phyloP scores from a whole-genome alignment of 176 grass and related monocot species.

The Phoenix dactylifera region DNA sequence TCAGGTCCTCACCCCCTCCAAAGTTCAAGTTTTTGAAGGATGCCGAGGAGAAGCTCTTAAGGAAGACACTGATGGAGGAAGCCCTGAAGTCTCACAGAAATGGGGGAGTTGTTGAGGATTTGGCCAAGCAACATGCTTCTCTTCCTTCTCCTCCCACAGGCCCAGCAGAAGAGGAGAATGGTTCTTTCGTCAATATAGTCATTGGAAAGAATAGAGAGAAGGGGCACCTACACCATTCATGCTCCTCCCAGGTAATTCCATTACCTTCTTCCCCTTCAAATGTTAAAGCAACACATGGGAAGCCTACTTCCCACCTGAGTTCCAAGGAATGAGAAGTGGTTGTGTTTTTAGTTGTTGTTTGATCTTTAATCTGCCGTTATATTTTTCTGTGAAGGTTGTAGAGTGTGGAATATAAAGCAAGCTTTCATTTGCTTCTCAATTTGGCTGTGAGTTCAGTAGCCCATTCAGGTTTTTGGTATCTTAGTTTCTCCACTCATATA shows the following conservation, averaged over 20 bases:
- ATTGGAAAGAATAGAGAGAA: constrained; percentile 2
- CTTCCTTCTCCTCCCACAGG: neutral
- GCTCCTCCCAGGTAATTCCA: constrained; percentile 8
- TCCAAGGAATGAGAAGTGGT: neutral
- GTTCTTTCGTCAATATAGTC: neutral
- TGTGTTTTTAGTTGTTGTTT: too few relatives aligned
- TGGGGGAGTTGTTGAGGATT: neutral
- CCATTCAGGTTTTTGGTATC: neutral
- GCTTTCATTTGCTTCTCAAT: too few relatives aligned
- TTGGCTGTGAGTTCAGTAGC: neutral
- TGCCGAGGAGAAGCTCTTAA: constrained; percentile 87
- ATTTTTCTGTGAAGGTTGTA: too few relatives aligned
- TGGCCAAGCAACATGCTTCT: too few relatives aligned
- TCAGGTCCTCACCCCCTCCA: constrained; percentile 46
- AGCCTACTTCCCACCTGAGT: neutral
- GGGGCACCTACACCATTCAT: constrained; percentile 1
- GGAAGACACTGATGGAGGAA: constrained; percentile 43
- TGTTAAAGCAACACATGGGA: neutral
- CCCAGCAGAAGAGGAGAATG: neutral
- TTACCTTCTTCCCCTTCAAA: constrained; percentile 9
- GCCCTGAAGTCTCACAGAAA: constrained; percentile 28
- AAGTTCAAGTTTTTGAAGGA: constrained; percentile 89
- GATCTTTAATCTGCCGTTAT: too few relatives aligned
- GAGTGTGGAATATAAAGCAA: too few relatives aligned
- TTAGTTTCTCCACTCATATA: neutral